Base-by-base conservation (phyloP, 306 rosid genomes). In the Styphnolobium japonicum region DNA sequence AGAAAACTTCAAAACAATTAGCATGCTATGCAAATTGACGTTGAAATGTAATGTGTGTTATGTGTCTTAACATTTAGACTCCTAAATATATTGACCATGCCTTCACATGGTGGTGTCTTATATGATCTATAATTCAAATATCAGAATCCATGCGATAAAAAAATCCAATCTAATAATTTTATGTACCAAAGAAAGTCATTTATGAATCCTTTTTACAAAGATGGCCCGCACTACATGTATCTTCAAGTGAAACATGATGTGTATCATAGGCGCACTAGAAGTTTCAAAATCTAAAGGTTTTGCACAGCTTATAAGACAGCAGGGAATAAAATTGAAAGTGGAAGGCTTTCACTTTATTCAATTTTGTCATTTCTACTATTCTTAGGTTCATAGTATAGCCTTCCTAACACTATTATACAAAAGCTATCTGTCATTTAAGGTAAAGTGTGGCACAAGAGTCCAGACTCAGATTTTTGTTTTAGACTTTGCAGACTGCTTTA, bases 401-500 rank as follows among this genome's bases (percentile, higher is more conserved):
- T 39, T 36, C 37, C 8, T n/a, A 61, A 61, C 36, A n/a, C 46
- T 58, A 61, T 80, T 37, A 16, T 6, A 71, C 57, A 34, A 36
- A 67, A 62, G 29, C 25, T 22, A 60, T 45, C 15, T 5, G 4
- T 60, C 49, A 21, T 7, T 42, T 48, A 37, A 49, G 78, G 72
- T n/a, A 39, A 46, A 61, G 27, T 33, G 72, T 2, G 15, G 31
- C 16, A 43, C 12, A 31, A 65, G 39, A 23, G 31, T 64, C 19
- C 53, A 73, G 73, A 31, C 22, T 45, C 25, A 42, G 31, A 73
- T 65, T 37, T 67, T 51, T 14, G 56, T 60, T 71, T 34, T 42
- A 36, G 78, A 45, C 69, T 71, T 69, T 71, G 77, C 36, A 49
- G 78, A 80, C 29, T 60, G 46, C 16, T 3, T 37, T 34, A 34